Base-by-base conservation (phyloP, 768 basidiomycete species). In the Polyporus arcularius region DNA sequence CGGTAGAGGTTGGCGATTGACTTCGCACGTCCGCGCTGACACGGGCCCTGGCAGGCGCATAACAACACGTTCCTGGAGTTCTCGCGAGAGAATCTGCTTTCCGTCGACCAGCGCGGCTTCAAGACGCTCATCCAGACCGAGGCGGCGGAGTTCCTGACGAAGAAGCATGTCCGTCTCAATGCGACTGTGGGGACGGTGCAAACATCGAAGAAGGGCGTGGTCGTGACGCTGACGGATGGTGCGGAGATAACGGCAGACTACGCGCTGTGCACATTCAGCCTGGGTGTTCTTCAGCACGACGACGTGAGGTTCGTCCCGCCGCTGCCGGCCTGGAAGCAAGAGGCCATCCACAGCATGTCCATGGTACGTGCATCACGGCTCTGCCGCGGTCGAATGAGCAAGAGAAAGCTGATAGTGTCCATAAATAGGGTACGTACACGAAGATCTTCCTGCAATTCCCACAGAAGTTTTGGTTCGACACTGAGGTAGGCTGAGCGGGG, bases 371-470 rank as follows among this genome's bases (percentile, higher is more conserved):
- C 3, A 3, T n/a, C 69, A 87, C 45, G 85, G 88, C 66, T 26
- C 78, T 48, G 11, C 6, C 8, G 6, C 42, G 4, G 6, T 16
- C 6, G 18, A 1, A 18, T 43, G 15, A 43, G 42, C 18, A 18
- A 6, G 42, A 43, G 14, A 14, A 6, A 18, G 21, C 46, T 48
- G 21, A 48, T 12, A 26, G 28, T 12, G 46, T 12, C 6, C 46
- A 21, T 35, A 35, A 6, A 21, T 26, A 80, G 79, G 78, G 76
- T 1, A 85, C 82, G 0, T 89, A 85, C 63, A 86, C 87, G 1
- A 88, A 88, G 71, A 86, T 88, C 32, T 88, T 88, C 71, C 67
- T 88, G 48, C 79, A 84, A 58, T 89, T 88, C 64, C 76, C 84
- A 0, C 63, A 79, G 42, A 84, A 84, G 28, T 89, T 88, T 69